Conservation (phyloP, 768 basidiomycete species). For the Tricholoma terreum region DNA sequence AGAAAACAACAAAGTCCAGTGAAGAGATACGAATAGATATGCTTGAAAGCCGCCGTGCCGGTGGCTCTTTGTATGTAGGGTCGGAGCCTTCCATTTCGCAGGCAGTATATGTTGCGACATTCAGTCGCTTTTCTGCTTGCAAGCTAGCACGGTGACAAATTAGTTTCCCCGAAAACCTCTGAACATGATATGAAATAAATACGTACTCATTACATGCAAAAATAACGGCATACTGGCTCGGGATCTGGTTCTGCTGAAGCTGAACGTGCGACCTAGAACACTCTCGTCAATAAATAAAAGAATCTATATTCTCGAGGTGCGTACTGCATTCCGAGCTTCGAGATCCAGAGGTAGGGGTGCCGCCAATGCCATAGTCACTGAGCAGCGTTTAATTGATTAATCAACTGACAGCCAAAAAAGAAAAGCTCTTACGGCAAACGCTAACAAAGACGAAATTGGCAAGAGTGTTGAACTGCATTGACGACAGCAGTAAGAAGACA, state of each 20-base stretch:
- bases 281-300: neutral
- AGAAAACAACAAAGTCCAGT: too few species aligned
- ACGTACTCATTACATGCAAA: slow-evolving; percentile 12
- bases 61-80: too few species aligned
- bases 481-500: neutral
- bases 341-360: slow-evolving; percentile 28
- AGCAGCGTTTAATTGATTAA: neutral
- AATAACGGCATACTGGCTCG: slow-evolving; percentile 11
- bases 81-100: too few species aligned
- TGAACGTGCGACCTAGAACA: slow-evolving; percentile 1
- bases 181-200: neutral
- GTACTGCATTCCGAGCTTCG: slow-evolving; percentile 11
- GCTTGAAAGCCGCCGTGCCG: slow-evolving; percentile 10
- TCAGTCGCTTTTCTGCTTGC: neutral
- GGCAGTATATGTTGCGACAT: neutral
- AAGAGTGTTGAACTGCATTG: slow-evolving; percentile 29
- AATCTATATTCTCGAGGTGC: neutral
- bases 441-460: slow-evolving; percentile 21
- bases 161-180: too few species aligned
- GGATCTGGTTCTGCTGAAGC: slow-evolving; percentile 11
- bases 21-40: too few species aligned
- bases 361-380: slow-evolving; percentile 18
- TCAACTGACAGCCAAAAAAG: neutral
- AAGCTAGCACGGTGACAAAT: too few species aligned
- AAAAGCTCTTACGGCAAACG: slow-evolving; percentile 22